Conservation (phyloP, 345 rosid genomes). For the Brassica juncea region DNA sequence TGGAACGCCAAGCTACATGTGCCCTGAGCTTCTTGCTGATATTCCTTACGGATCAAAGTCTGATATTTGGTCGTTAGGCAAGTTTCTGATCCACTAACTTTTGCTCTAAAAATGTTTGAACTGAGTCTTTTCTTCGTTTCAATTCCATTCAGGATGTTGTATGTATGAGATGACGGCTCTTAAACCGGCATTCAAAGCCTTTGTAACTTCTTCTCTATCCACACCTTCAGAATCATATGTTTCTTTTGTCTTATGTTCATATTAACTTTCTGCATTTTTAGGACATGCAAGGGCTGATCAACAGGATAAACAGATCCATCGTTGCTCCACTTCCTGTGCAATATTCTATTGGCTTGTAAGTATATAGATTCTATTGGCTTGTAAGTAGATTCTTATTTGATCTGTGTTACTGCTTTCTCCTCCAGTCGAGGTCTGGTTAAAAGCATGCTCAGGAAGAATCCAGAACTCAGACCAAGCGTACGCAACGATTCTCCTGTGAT, state of each 20-base stretch:
- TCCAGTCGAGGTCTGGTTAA: conserved; percentile 88
- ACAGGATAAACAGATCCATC: conserved; percentile 89
- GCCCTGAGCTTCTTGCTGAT: conserved; percentile 99
- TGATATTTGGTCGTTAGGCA: conserved; percentile 95
- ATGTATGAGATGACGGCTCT: conserved; percentile 92
- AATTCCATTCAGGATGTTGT: conserved; percentile 74
- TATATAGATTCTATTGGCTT: conserved; percentile 62
- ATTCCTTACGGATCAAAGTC: conserved; percentile 98
- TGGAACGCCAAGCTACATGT: conserved; percentile 99
- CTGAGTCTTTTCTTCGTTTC: no score
- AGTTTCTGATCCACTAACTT: conserved; percentile 21
- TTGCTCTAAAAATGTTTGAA: no score
- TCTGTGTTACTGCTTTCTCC: neutral
- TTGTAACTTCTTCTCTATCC: conserved; percentile 50
- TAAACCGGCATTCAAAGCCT: conserved; percentile 96
- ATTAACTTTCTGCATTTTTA: conserved; percentile 36
- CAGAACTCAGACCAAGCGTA: conserved; percentile 96
- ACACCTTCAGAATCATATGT: conserved; percentile 16
- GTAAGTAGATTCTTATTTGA: conserved; percentile 48
- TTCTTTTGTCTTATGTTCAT: conserved; percentile 6
- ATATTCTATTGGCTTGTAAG: conserved; percentile 88
- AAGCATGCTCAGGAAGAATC: conserved; percentile 98
- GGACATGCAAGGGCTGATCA: conserved; percentile 99
- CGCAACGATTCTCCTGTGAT: conserved; percentile 37
- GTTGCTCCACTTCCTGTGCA: conserved; percentile 93